Base-by-base conservation (phyloP, 2,329 filamentous ascomycete species). In the Sclerotinia nivalis region DNA sequence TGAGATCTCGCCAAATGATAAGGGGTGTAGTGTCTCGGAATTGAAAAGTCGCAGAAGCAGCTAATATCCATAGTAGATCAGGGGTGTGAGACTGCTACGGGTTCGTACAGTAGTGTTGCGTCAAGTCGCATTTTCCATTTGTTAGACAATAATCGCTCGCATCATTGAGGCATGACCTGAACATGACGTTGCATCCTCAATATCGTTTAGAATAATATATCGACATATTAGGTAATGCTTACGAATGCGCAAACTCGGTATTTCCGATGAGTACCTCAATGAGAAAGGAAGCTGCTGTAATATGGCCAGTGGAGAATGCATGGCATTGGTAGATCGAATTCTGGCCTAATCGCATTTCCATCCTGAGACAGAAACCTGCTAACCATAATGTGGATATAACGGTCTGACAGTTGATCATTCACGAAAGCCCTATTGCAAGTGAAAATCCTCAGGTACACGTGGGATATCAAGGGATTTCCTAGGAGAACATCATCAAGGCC, bases 381-480 rank as follows among this genome's bases (percentile, higher is more conserved):
- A 37, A 45, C 52, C 52, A 56, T 45, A 45, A 64, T 64, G 65
- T 49, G 45, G 37, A 25, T n/a, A 47, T 40, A 64, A 69, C 67
- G 67, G 67, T 37, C 40, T 55, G 49, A 64, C 67, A 22, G 54
- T 50, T 67, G 28, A 47, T 20, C 18, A 15, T 56, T 55, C 37
- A 34, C 20, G 28, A 37, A 58, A 60, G 54, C 25, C 40, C n/a
- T 60, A 22, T 22, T 59, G 15, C 31, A 34, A 40, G 15, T 67
- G 54, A 6, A 49, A 20, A 56, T 49, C 37, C 40, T 40, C 54
- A 22, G 40, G 59, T 37, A 25, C 59, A 65, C 67, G 67, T 69
- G 67, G 61, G 22, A 40, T 18, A 37, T 69, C 67, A 69, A 55
- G 67, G 67, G 28, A 49, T 40, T 64, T 55, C 66, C 66, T 64